phyloP scores from a whole-genome alignment of 306 rosid genomes.

The Vicia faba region DNA sequence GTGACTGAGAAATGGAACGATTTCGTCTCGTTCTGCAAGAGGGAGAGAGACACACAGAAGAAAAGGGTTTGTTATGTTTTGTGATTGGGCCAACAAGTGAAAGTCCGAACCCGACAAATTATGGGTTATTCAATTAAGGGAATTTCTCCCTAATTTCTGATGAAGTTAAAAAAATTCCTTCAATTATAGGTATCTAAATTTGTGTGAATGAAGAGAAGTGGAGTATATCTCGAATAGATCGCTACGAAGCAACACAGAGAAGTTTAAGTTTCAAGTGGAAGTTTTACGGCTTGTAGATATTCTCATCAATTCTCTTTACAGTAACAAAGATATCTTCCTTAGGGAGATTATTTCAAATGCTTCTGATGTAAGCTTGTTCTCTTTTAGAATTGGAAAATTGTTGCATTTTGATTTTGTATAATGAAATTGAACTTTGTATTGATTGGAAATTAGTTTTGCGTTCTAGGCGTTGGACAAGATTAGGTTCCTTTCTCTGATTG shows the following conservation, averaged over 20 bases:
- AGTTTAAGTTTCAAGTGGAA: constrained; percentile 98
- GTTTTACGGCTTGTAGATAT: constrained; percentile 99
- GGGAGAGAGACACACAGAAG: too few relatives aligned
- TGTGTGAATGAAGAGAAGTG: constrained; percentile 60
- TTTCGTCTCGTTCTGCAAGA: constrained; percentile 25
- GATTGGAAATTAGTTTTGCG: not conserved
- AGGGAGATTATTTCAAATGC: constrained; percentile 98
- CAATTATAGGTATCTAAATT: constrained; percentile 3
- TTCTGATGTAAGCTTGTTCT: constrained; percentile 71
- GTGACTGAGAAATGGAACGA: constrained; percentile 26
- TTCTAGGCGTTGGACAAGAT: constrained; percentile 93
- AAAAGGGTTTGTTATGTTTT: too few relatives aligned
- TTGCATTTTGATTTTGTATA: not conserved
- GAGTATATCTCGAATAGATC: constrained; percentile 94
- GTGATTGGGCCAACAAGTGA: too few relatives aligned
- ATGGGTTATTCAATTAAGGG: too few relatives aligned
- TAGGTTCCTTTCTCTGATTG: constrained; percentile 95
- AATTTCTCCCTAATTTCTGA: too few relatives aligned
- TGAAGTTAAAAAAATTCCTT: too few relatives aligned
- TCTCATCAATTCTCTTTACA: constrained; percentile 88
- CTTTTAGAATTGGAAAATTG: not conserved
- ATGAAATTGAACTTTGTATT: not conserved
- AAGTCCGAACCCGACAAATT: too few relatives aligned
- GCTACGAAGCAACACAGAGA: constrained; percentile 82
- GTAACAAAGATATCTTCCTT: constrained; percentile 97